A percentile compares a stretch with the other conserved stretches of the same genome.
These are phyloP conservation scores for Harringtonia lauricola DNA, from an alignment of 2,329 filamentous ascomycete genomes.

Conservation along the genomic window DNA sequence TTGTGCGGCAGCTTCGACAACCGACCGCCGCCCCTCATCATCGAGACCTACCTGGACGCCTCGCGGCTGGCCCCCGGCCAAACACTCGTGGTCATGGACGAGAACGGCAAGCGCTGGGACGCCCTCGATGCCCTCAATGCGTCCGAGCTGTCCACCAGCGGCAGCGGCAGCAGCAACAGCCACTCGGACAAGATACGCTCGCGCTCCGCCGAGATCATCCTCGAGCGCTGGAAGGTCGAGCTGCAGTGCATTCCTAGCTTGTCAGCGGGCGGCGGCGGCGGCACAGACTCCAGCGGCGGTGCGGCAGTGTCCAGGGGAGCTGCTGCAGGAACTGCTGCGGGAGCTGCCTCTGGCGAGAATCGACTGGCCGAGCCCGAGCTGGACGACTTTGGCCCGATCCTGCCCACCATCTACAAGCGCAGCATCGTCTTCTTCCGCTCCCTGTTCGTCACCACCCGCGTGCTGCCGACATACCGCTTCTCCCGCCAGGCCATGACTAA, in stretches of 20 bases:
- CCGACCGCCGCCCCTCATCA: conserved; percentile 70
- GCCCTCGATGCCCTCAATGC: conserved; percentile 71
- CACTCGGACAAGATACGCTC: conserved; percentile 14
- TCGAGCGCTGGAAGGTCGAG: conserved; percentile 87
- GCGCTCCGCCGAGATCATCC: conserved; percentile 55
- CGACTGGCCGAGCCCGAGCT: conserved; percentile 18
- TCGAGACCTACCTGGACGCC: conserved; percentile 83
- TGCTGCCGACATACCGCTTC: conserved; percentile 81
- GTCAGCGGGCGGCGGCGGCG: conserved; percentile 3
- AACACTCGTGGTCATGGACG: conserved; percentile 77
- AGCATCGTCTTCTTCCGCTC: conserved; percentile 90
- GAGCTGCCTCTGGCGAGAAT: too few species aligned
- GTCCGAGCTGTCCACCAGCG: conserved; percentile 41
- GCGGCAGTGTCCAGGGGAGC: too few species aligned
- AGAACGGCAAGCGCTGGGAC: conserved; percentile 86
- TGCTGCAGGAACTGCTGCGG: too few species aligned
- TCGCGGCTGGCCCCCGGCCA: conserved; percentile 72
- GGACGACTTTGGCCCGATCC: conserved; percentile 47
- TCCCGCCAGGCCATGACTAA: conserved; percentile 62
- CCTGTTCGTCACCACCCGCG: conserved; percentile 69
- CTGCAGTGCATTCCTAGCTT: conserved; percentile 47
- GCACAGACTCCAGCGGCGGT: not conserved
- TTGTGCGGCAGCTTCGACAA: conserved; percentile 65
- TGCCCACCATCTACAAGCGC: conserved; percentile 94
- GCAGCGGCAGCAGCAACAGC: conserved; percentile 18